Conservation (phyloP, 345 rosid species). For the Durio zibethinus region DNA sequence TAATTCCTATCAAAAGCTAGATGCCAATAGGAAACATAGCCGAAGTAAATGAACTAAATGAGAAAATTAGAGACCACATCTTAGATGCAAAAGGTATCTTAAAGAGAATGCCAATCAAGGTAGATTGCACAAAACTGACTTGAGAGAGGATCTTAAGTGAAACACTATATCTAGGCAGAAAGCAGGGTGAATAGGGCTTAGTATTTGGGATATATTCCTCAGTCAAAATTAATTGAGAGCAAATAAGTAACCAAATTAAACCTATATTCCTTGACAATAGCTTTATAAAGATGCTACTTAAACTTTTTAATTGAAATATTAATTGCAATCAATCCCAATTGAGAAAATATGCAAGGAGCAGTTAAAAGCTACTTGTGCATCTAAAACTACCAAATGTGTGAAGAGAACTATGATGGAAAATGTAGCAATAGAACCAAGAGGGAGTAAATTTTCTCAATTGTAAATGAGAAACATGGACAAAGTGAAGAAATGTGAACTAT, state of each 20-base stretch:
- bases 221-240: neutral
- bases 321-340: neutral
- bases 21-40: neutral
- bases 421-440: neutral
- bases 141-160: neutral
- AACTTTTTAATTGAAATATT: neutral
- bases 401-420: neutral
- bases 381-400: neutral
- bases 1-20: neutral
- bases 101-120: too few relatives aligned
- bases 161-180: neutral
- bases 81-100: neutral
- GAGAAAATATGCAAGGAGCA: neutral
- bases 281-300: neutral
- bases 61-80: neutral
- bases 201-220: neutral
- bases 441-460: neutral
- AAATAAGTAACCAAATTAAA: neutral
- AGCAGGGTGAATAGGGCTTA: neutral
- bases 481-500: conserved; percentile 1
- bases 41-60: neutral
- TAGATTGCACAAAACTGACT: neutral
- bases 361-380: neutral
- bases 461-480: neutral
- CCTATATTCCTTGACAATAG: neutral